Base-by-base conservation (phyloP, 2,329 filamentous ascomycete genomes). In the Fusarium robinianum region DNA sequence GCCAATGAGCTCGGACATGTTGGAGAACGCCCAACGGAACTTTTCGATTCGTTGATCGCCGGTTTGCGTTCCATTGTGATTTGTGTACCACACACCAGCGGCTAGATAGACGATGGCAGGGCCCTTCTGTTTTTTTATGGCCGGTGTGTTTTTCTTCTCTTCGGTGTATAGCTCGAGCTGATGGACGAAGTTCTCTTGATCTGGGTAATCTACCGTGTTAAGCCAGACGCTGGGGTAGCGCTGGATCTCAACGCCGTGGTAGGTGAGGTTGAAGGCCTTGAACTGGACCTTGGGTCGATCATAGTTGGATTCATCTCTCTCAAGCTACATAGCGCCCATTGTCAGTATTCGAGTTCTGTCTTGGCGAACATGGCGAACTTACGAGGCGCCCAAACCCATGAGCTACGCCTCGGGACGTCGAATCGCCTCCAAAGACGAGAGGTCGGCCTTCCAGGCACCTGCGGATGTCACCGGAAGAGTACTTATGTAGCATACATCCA, bases 401-500 rank as follows among this genome's bases (percentile, higher is more conserved):
- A 63, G 79, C 85, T 10, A 84, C 62, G 57, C 83, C 76, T 15
- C 81, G 75, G 6, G 77, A 73, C 0, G 75, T 78, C 2, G 78
- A 78, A 60, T 85, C 83, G 17, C 83, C 82, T 21, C 76, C 70
- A 57, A 85, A 80, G 8, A 82, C 69, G 17, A 85, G 60, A 32
- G 72, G 73, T 17, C 72, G 74, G 15, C 70, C 67, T 10, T 66
- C 64, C 19, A 83, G 69, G 57, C 83, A 86, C 37, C 67, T 63
- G 18, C 67, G 63, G 37, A 84, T 71, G 32, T 81, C 77, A 16
- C 71, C 63, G 12, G 64, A 61, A 19, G 72, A 71, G 65, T 84
- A 84, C 47, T 76, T 67, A 49, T 78, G 75, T 62, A 83, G 69
- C 46, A 78, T 75, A 63, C 83, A 86, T 22, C 78, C 78, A 15